A percentile compares a stretch with the other conserved stretches of the same genome.
Conservation (phyloP, 78 protist species). For the Dictyostelium capitatum region DNA sequence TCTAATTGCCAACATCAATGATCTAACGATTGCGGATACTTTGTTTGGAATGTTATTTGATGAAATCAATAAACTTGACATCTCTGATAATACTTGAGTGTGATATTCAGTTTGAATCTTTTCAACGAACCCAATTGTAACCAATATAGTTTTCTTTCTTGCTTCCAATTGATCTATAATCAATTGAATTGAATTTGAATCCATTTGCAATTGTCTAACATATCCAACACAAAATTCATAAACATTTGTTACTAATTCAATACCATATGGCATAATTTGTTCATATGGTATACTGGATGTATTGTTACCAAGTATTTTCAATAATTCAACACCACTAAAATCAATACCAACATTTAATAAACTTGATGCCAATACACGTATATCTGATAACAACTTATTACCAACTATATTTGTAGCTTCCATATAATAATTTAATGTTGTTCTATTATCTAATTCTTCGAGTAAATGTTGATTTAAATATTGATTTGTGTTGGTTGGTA, state of each 20-base stretch:
- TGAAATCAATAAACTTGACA: neutral
- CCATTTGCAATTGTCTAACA: neutral
- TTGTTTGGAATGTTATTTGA: constrained; percentile 50
- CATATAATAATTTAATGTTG: constrained; percentile 4
- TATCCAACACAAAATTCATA: constrained; percentile 27
- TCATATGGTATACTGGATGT: neutral
- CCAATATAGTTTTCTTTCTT: constrained; percentile 31
- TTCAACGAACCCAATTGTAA: constrained; percentile 47
- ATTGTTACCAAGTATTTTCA: neutral
- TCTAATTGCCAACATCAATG: constrained; percentile 39
- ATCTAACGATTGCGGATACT: constrained; percentile 32
- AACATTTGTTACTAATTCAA: constrained; percentile 32
- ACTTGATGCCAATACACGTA: constrained; percentile 30
- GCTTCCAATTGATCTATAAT: constrained; percentile 57
- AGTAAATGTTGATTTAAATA: neutral
- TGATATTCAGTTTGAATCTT: constrained; percentile 69
- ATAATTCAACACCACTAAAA: constrained; percentile 37
- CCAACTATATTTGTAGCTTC: constrained; percentile 33
- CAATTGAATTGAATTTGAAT: neutral
- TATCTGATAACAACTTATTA: constrained; percentile 28
- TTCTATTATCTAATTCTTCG: neutral
- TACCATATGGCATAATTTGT: constrained; percentile 6
- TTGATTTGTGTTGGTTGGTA: neutral
- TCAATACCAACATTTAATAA: constrained; percentile 46
- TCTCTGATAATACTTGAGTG: constrained; percentile 22